A percentile compares a stretch with the other conserved stretches of the same genome.
phyloP scores from a whole-genome alignment of 768 basidiomycete species.

The Podaxis mareebaensis region DNA sequence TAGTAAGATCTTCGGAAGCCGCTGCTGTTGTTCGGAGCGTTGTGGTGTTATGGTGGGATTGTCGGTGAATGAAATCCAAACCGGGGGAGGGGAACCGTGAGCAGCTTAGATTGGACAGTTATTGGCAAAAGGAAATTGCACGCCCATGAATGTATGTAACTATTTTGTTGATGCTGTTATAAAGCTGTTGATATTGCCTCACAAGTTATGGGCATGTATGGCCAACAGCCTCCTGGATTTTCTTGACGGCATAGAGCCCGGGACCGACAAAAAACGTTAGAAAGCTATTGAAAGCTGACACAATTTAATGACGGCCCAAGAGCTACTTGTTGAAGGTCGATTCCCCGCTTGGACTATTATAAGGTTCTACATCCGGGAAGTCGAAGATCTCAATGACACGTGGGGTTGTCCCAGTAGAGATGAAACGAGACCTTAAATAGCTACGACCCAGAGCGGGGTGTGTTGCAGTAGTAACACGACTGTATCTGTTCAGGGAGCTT shows the following conservation, averaged over 20 bases:
- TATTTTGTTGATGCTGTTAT: background rate
- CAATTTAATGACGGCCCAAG: background rate
- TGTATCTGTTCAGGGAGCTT: background rate
- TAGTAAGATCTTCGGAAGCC: background rate
- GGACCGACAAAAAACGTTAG: background rate
- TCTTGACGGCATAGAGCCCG: background rate
- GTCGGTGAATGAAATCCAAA: conserved; percentile 1
- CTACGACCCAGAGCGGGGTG: background rate
- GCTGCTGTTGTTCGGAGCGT: conserved; percentile 8
- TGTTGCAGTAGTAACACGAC: background rate
- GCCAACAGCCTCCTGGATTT: background rate
- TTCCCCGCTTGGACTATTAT: background rate
- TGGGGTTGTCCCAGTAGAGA: background rate
- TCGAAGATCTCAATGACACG: background rate
- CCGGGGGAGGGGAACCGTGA: background rate
- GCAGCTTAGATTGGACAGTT: background rate
- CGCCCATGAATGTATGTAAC: background rate
- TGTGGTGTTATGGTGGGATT: conserved; percentile 6
- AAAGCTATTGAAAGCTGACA: background rate
- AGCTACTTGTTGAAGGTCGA: background rate
- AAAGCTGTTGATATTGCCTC: background rate
- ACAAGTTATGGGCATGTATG: background rate
- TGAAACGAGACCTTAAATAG: background rate
- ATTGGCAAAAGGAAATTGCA: background rate
- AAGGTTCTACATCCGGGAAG: background rate